These are phyloP conservation scores for Gracilaria domingensis DNA, from an alignment of 23 red algal genomes.

Conservation along the genomic window DNA sequence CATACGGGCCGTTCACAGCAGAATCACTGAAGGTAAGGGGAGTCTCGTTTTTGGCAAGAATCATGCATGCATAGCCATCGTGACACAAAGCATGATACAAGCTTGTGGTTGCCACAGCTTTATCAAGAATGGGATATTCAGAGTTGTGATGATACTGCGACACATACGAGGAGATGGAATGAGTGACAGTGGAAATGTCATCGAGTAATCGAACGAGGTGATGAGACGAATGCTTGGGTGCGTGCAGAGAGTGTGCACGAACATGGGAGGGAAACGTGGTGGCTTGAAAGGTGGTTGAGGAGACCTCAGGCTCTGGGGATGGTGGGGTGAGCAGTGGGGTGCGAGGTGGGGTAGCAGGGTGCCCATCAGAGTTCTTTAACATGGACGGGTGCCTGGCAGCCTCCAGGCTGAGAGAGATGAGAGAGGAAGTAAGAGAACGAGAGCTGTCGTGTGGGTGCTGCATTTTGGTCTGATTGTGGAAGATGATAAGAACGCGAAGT, in stretches of 20 bases:
- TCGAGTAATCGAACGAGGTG: conserved; percentile 92
- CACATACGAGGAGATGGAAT: conserved; percentile 76
- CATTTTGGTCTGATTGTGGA: background rate
- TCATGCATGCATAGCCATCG: conserved; percentile 93
- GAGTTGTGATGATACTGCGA: conserved; percentile 31
- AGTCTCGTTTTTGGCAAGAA: conserved; percentile 60
- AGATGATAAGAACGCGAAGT: too few species aligned
- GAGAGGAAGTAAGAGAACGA: conserved; percentile 26
- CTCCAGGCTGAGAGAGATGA: conserved; percentile 13
- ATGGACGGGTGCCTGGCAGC: background rate
- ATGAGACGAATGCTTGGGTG: conserved; percentile 52
- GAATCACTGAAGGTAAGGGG: conserved; percentile 75
- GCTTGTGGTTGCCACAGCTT: conserved; percentile 55
- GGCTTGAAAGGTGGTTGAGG: background rate
- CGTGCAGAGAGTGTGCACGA: conserved; percentile 56
- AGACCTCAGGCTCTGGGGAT: background rate
- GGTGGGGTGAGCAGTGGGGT: conserved; percentile 12
- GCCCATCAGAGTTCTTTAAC: background rate
- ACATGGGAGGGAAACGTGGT: conserved; percentile 83
- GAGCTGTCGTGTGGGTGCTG: background rate
- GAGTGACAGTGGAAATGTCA: conserved; percentile 84
- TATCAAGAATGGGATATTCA: background rate
- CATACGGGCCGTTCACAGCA: conserved; percentile 79
- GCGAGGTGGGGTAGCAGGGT: background rate
- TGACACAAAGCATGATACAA: conserved; percentile 82